Percentiles rank a stretch among this genome's conserved stretches.
Evolutionary conservation across 805 yeast species (phyloP).

Genomic region (Yarrowia sp.): DNA sequence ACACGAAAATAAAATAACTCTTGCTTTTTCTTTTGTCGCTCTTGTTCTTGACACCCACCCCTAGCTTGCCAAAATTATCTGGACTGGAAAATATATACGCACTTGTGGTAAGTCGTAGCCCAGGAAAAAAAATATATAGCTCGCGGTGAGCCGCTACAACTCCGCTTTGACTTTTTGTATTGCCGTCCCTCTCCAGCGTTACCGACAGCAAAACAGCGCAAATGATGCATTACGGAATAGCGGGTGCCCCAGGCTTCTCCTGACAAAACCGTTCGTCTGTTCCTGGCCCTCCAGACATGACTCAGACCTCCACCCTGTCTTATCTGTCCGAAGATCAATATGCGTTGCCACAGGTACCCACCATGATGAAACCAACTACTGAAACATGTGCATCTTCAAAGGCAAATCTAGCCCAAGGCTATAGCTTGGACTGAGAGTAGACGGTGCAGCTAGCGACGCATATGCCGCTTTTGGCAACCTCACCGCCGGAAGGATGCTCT

Average conservation of each 20-base stretch:
- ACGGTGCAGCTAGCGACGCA: neutral
- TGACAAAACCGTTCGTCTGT: neutral
- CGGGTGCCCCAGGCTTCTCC: no score
- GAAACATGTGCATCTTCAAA: conserved; percentile 8
- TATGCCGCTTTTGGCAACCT: conserved; percentile 16
- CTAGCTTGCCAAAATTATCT: neutral
- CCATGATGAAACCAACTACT: conserved; percentile 3
- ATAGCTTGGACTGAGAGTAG: neutral
- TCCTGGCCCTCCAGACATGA: neutral
- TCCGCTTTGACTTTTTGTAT: neutral
- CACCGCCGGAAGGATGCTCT: conserved; percentile 2
- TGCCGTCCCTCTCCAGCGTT: no score
- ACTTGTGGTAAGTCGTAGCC: no score
- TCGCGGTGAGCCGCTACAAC: no score
- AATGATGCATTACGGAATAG: neutral
- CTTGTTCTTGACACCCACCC: neutral
- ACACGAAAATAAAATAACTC: neutral
- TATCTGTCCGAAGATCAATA: neutral
- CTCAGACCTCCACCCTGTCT: conserved; percentile 1
- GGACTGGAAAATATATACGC: neutral
- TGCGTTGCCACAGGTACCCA: conserved; percentile 16
- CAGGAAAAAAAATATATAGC: neutral
- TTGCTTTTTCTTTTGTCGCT: neutral
- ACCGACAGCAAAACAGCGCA: conserved; percentile 6
- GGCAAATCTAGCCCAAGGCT: neutral